Conservation (phyloP, 1,284 basidiomycete genomes). For the Cryptococcus floricola region DNA sequence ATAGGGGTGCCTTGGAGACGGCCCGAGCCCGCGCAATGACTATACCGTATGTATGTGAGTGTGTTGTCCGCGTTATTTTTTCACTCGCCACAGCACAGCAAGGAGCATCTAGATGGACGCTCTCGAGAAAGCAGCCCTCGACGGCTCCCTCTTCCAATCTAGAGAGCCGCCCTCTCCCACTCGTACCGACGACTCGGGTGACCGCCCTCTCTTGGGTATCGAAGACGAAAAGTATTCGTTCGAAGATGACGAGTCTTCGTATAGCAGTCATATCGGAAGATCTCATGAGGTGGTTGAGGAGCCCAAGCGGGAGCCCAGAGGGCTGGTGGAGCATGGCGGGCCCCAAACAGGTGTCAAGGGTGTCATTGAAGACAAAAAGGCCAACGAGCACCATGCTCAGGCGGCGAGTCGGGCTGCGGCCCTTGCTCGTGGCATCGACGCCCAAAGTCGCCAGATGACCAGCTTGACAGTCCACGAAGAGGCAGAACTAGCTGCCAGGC, state of each 20-base stretch:
- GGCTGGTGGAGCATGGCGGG: constrained; percentile 15
- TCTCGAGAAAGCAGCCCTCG: constrained; percentile 33
- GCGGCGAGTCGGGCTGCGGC: background rate
- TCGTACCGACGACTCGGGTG: constrained; percentile 28
- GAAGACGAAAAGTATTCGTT: constrained; percentile 11
- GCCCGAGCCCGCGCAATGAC: no score
- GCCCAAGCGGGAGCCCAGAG: background rate
- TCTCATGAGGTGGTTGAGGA: background rate
- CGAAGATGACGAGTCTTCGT: constrained; percentile 1
- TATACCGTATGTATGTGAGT: no score
- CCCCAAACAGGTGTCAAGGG: constrained; percentile 46
- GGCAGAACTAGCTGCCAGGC: constrained; percentile 10
- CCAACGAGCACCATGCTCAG: constrained; percentile 1
- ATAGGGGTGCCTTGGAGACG: no score
- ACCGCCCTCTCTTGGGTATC: constrained; percentile 24
- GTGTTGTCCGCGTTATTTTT: no score
- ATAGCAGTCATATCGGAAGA: background rate
- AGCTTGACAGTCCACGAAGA: constrained; percentile 33
- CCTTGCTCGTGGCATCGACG: constrained; percentile 2
- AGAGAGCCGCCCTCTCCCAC: constrained; percentile 22
- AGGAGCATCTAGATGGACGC: constrained; percentile 8
- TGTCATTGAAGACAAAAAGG: constrained; percentile 37
- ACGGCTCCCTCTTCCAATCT: constrained; percentile 28
- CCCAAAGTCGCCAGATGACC: constrained; percentile 20
- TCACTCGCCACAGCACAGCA: no score